Evolutionary conservation across 306 rosid species (phyloP), one percentile per base, ranked within the genome.

Genomic region (Datisca glomerata): DNA sequence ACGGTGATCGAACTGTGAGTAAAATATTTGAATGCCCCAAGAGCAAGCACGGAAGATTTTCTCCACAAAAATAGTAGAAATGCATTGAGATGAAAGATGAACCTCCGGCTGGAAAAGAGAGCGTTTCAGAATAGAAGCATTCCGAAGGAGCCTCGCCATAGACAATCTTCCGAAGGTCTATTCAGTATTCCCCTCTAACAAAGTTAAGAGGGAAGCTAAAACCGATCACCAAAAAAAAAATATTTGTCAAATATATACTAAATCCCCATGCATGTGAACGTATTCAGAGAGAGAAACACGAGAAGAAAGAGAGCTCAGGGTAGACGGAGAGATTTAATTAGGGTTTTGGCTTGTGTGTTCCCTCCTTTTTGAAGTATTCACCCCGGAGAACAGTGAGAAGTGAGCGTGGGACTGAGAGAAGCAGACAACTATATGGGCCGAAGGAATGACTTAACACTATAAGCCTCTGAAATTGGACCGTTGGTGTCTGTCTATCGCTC

Each of bases 121-220:
- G 45, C 91, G 82, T 29, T 63, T 70, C 27, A 79, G 44, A 43
- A 65, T 15, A 32, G 50, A 49, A 32, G 73, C 65, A 59, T 47
- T 69, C 5, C 78, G 93, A 59, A 83, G 71, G 58, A 89, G 64
- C 64, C 76, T 57, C 65, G 93, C 78, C 97, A 89, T 83, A 48
- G 29, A 48, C 41, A 37, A 21, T 21, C 21, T 21, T 18, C 35
- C 42, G 9, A 31, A 31, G n/a, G n/a, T 31, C 12, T 31, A 31
- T 31, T 8, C n/a, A n/a, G n/a, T n/a, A n/a, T n/a, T n/a, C n/a
- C n/a, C n/a, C n/a, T 31, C n/a, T 14, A 31, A 3, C 36, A 12
- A 5, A 31, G 36, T 14, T 14, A 31, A 31, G n/a, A 8, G 36
- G n/a, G 13, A 31, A 31, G 36, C 36, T 31, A 5, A 31, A 8